Evolutionary conservation across 2,329 filamentous ascomycete genomes (phyloP).

Genomic region (Nothopassalora personata): DNA sequence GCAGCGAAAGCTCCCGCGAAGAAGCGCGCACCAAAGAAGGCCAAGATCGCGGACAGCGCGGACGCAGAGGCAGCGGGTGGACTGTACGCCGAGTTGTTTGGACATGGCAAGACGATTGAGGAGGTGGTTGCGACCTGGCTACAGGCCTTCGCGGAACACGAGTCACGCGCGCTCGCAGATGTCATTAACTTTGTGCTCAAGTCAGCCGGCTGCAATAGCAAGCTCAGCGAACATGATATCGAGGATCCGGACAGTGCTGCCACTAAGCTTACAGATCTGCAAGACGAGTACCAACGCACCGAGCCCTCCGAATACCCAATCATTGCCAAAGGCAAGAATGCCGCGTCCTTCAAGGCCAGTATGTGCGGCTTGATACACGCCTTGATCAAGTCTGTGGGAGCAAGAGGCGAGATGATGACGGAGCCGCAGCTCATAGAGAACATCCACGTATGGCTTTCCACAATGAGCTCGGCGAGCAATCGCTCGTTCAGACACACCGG

Average conservation of each 20-base stretch:
- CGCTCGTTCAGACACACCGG: constrained; percentile 92
- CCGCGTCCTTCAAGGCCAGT: constrained; percentile 69
- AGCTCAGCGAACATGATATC: constrained; percentile 76
- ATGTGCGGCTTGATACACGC: constrained; percentile 74
- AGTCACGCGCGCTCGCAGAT: constrained; percentile 51
- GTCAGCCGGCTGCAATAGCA: constrained; percentile 72
- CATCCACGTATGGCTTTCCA: constrained; percentile 79
- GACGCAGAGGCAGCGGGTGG: constrained; percentile 50
- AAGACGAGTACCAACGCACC: constrained; percentile 78
- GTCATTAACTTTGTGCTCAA: constrained; percentile 58
- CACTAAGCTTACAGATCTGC: constrained; percentile 73
- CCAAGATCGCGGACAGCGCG: constrained; percentile 47
- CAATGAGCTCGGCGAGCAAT: constrained; percentile 81
- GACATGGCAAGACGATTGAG: constrained; percentile 49
- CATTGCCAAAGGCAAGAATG: constrained; percentile 68
- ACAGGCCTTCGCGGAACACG: constrained; percentile 50
- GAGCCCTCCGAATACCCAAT: constrained; percentile 77
- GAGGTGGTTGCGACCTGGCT: constrained; percentile 56
- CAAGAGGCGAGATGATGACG: constrained; percentile 74
- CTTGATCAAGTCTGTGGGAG: constrained; percentile 71
- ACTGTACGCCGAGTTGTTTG: constrained; percentile 59
- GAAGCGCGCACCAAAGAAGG: constrained; percentile 46
- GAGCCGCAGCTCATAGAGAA: constrained; percentile 78
- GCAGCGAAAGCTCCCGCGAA: constrained; percentile 36
- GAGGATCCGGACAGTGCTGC: constrained; percentile 83